Evolutionary conservation across 495 filamentous ascomycete genomes (phyloP), one percentile per base, ranked within the genome.

Genomic region (Xylaria telfairii): DNA sequence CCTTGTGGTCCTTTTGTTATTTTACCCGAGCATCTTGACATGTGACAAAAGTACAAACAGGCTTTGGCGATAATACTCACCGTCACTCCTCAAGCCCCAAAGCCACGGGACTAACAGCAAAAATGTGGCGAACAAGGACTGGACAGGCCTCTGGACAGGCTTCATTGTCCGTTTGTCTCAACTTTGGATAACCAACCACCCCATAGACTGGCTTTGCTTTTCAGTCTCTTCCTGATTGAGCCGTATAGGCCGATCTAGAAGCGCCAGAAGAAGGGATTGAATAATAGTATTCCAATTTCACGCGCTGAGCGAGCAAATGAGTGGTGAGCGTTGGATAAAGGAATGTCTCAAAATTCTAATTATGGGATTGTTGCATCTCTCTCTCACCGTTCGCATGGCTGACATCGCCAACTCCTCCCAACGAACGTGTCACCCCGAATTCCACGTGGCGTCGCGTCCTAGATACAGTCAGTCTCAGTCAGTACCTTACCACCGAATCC

Each of bases 271-370:
- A 62, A 42, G 34, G 13, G 2, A n/a, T 2, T 28, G 59, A 28
- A 28, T 19, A 1, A 26, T 9, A 32, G 34, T 62, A 62, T 41
- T 42, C 28, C 59, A 62, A 62, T 62, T 59, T 4, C 56, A 54
- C 19, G 19, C 62, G 62, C 62, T 65, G 44, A 65, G 44, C 62
- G 62, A 65, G 24, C 21, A 8, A 37, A 8, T 37, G 3, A 37
- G 34, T 10, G 8, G 8, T 37, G 30, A 21, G n/a, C 24, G 28
- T 17, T 37, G 4, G 2, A 49, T 21, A 24, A 60, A 54, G 51
- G 54, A 53, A 37, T 26, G 26, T 47, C 39, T 68, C 41, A 8
- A 39, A 30, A 30, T 68, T 60, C 66, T 68, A 68, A 68, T 47
- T 68, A 68, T 68, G 53, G 64, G 41, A 17, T 46, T 24, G 26